phyloP scores from a whole-genome alignment of 2,329 filamentous ascomycete genomes.

The Parascedosporium putredinis region DNA sequence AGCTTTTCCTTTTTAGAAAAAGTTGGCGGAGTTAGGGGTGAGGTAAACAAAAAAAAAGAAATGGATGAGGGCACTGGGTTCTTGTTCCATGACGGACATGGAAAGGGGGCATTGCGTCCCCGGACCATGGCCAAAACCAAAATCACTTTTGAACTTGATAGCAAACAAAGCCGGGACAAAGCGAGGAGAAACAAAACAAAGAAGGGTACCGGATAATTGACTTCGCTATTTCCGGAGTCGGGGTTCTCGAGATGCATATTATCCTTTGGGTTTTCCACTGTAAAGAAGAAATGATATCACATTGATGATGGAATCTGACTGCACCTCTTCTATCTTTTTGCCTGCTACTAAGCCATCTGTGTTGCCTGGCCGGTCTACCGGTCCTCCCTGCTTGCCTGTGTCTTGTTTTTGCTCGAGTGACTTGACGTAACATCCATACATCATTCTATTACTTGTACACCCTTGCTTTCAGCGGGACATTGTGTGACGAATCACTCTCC shows the following conservation, averaged over 20 bases:
- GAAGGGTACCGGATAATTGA: not conserved
- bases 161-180: not conserved
- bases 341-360: no score
- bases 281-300: conserved; percentile 2
- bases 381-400: no score
- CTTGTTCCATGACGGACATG: no score
- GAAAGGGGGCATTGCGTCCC: not conserved
- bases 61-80: not conserved
- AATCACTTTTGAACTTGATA: not conserved
- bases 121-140: not conserved
- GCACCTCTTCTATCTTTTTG: not conserved
- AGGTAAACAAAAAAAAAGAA: not conserved
- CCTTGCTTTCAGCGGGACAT: no score
- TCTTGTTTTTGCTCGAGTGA: no score
- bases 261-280: no score
- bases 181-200: not conserved
- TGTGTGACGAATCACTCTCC: no score
- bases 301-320: not conserved
- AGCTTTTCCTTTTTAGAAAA: no score
- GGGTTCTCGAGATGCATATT: not conserved
- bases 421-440: no score
- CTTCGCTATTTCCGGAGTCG: not conserved
- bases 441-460: no score
- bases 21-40: not conserved
- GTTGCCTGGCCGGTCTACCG: no score